These are phyloP conservation scores for Chaetomium fimeti DNA, from an alignment of 495 filamentous ascomycete species.

Conservation along the genomic window DNA sequence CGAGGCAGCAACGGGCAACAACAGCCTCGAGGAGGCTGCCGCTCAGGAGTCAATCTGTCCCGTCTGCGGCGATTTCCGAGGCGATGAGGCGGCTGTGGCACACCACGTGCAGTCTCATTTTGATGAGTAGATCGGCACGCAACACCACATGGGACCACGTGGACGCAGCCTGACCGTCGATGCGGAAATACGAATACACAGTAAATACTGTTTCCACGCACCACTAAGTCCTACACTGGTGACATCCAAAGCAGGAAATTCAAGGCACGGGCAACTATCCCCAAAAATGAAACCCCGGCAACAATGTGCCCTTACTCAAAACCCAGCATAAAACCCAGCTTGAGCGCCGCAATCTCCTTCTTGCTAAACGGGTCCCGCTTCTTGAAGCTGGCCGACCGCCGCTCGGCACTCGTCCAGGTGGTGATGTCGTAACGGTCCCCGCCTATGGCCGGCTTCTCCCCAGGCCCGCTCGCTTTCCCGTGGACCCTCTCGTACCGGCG, in stretches of 20 bases:
- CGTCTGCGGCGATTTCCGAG: conserved; percentile 58
- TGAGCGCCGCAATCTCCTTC: conserved; percentile 33
- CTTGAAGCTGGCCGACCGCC: conserved; percentile 27
- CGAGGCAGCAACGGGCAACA: conserved; percentile 20
- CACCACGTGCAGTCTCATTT: conserved; percentile 61
- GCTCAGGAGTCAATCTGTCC: conserved; percentile 48
- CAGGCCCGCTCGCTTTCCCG: conserved; percentile 1
- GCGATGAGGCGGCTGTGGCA: conserved; percentile 57
- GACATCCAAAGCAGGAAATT: neutral
- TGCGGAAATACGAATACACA: too few species aligned
- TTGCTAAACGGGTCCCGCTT: conserved; percentile 34
- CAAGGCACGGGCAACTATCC: neutral
- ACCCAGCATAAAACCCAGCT: conserved; percentile 33
- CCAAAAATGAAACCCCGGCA: neutral
- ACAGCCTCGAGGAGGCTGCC: conserved; percentile 6
- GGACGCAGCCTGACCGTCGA: too few species aligned
- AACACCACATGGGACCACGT: neutral
- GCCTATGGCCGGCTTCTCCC: conserved; percentile 26
- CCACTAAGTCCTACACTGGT: neutral
- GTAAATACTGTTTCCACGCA: neutral
- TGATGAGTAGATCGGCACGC: conserved; percentile 23
- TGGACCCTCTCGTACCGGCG: conserved; percentile 16
- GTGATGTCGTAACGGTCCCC: conserved; percentile 41
- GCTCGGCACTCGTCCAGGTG: conserved; percentile 31
- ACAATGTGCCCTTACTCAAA: neutral